Evolutionary conservation across 23 red algal genomes (phyloP).

Genomic region (Gracilaria caudata): DNA sequence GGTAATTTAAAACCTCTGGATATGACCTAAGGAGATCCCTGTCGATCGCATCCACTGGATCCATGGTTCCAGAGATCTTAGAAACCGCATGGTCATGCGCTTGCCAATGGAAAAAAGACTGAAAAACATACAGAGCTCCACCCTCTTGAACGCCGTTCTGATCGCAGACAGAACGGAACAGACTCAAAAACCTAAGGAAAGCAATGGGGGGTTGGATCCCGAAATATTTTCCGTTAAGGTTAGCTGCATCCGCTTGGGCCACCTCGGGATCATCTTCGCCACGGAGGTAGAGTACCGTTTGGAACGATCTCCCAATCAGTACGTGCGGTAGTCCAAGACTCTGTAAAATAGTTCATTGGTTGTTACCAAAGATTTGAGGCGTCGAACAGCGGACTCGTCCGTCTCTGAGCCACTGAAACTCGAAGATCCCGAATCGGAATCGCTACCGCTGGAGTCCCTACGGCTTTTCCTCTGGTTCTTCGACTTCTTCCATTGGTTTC

Average conservation of each 20-base stretch:
- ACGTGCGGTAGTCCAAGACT: not conserved
- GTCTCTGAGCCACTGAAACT: not conserved
- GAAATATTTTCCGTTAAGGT: not conserved
- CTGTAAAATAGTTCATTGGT: not conserved
- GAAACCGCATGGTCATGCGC: not conserved
- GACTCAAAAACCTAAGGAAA: not conserved
- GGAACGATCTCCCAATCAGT: not conserved
- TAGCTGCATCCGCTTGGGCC: not conserved
- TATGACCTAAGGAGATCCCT: not conserved
- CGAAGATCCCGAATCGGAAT: not conserved
- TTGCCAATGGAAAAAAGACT: not conserved
- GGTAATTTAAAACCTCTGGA: not conserved
- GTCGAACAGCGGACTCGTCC: not conserved
- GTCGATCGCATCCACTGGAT: not conserved
- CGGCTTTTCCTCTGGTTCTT: conserved; percentile 9
- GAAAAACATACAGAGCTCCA: not conserved
- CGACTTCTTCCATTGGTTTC: not conserved
- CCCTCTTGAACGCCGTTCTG: not conserved
- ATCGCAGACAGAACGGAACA: not conserved
- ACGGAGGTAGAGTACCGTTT: not conserved
- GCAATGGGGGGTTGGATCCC: conserved; percentile 1
- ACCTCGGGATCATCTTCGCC: not conserved
- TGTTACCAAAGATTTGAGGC: not conserved
- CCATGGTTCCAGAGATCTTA: not conserved
- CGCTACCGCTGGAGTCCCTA: conserved; percentile 3